Percentiles rank a stretch among this genome's conserved stretches.
These are phyloP conservation scores for Yamadazyma endophytica DNA, from an alignment of 805 yeast species.

Conservation along the genomic window DNA sequence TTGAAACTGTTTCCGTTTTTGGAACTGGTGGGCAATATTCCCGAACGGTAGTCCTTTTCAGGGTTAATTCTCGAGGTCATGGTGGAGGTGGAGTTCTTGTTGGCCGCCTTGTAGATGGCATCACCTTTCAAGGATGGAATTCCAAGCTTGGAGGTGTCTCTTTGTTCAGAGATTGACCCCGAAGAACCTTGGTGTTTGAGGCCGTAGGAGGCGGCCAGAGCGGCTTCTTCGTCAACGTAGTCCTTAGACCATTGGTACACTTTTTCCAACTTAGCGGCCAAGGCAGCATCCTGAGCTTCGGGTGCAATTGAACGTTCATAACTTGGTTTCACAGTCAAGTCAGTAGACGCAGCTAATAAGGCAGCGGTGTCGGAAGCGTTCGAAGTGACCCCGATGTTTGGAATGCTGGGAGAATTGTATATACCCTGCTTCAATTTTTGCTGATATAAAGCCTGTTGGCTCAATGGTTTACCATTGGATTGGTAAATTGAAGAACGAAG, in stretches of 20 bases:
- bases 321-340: slow-evolving; percentile 54
- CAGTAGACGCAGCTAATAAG: slow-evolving; percentile 63
- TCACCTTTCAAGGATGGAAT: slow-evolving; percentile 26
- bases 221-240: slow-evolving; percentile 42
- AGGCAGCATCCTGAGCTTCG: slow-evolving; percentile 67
- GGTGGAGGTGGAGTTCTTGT: slow-evolving; percentile 37
- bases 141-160: slow-evolving; percentile 24
- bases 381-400: slow-evolving; percentile 59
- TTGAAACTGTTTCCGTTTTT: slow-evolving; percentile 21
- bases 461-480: slow-evolving; percentile 64
- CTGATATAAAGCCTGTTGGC: slow-evolving; percentile 70
- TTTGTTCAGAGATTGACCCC: slow-evolving; percentile 12
- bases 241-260: slow-evolving; percentile 49
- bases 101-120: slow-evolving; percentile 29
- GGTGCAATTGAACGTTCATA: slow-evolving; percentile 57
- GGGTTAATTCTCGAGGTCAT: slow-evolving; percentile 46
- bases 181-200: slow-evolving; percentile 13
- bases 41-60: slow-evolving; percentile 29
- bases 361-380: slow-evolving; percentile 77
- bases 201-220: slow-evolving; percentile 40
- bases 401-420: slow-evolving; percentile 46
- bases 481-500: slow-evolving; percentile 59
- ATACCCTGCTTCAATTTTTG: slow-evolving; percentile 70
- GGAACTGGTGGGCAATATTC: slow-evolving; percentile 26
- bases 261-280: slow-evolving; percentile 38